Evolutionary conservation across 2,329 filamentous ascomycete genomes (phyloP), one percentile per base, ranked within the genome.

Genomic region (Lasiodiplodia theobromae): DNA sequence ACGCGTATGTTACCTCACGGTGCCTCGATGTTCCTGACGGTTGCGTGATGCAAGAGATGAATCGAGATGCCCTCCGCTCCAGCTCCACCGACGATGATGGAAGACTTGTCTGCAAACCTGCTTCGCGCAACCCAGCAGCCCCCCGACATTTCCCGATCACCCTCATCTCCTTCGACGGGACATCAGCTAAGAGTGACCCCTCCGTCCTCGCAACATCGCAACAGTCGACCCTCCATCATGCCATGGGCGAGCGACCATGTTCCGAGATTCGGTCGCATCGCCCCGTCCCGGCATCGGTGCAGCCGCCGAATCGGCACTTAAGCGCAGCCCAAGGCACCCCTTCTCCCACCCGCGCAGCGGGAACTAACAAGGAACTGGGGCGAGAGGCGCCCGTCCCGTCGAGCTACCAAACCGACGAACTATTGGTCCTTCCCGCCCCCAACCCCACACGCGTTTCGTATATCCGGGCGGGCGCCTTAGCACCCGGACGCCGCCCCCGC

Each of bases 191-290:
- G n/a, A 21, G 18, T n/a, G n/a, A 21, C 44, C n/a, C 44, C 44
- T 18, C 40, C 40, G 40, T 44, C 40, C 40, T 44, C 40, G 40
- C 34, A 18, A 1, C 28, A 28, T 28, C 28, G 28, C 28, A 28
- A 34, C 23, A 28, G 28, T 28, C 11, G 23, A 54, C 23, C 28
- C 52, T 37, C 25, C 28, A 34, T 28, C 12, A 34, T 23, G 10
- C 53, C 54, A 40, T 12, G 4, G 11, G 3, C n/a, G 3, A 58
- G 7, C 18, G 34, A 38, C 23, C 2, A 40, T 10, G 56, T 40
- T 28, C 56, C 56, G 56, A 58, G 34, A 38, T 8, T 40, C 56
- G 56, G 56, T 14, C 56, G 11, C 37, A 38, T 38, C 56, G 34
- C 56, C 21, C n/a, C 37, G 37, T 23, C 34, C 56, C 56, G 56